Percentiles rank a stretch among this genome's conserved stretches.
These are phyloP conservation scores for Leptographium flavum DNA, from an alignment of 2,329 filamentous ascomycete genomes.

Conservation along the genomic window DNA sequence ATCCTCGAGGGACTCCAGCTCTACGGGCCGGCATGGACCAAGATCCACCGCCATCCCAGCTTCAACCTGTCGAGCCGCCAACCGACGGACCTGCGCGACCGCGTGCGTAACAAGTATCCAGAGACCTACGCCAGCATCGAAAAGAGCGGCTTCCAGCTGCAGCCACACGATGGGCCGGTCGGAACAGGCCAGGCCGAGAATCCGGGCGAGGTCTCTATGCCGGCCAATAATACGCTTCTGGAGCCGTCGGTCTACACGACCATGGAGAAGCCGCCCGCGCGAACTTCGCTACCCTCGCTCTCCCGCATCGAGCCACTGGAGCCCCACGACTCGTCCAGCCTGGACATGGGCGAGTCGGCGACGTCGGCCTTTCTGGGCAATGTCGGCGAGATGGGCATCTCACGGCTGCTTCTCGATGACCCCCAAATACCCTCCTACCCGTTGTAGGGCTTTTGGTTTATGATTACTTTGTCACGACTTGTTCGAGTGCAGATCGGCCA, in stretches of 20 bases:
- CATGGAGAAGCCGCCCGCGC: constrained; percentile 29
- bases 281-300: constrained; percentile 22
- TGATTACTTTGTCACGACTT: neutral
- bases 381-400: constrained; percentile 47
- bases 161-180: constrained; percentile 19
- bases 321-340: constrained; percentile 17
- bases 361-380: constrained; percentile 25
- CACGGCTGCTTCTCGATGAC: constrained; percentile 39
- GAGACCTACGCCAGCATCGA: constrained; percentile 42
- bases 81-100: constrained; percentile 48
- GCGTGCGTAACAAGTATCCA: constrained; percentile 50
- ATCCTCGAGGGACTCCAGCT: constrained; percentile 44
- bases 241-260: constrained; percentile 37
- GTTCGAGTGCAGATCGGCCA: neutral
- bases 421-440: neutral
- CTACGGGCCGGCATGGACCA: constrained; percentile 51
- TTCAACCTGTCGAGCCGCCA: constrained; percentile 44
- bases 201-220: neutral
- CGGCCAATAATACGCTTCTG: constrained; percentile 26
- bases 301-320: constrained; percentile 17
- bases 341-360: constrained; percentile 30
- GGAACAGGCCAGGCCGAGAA: neutral
- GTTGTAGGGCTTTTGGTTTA: neutral
- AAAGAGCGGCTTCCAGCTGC: constrained; percentile 34
- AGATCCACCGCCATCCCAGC: constrained; percentile 44